phyloP scores from a whole-genome alignment of 768 basidiomycete species.

The Leucocoprinus sp. region DNA sequence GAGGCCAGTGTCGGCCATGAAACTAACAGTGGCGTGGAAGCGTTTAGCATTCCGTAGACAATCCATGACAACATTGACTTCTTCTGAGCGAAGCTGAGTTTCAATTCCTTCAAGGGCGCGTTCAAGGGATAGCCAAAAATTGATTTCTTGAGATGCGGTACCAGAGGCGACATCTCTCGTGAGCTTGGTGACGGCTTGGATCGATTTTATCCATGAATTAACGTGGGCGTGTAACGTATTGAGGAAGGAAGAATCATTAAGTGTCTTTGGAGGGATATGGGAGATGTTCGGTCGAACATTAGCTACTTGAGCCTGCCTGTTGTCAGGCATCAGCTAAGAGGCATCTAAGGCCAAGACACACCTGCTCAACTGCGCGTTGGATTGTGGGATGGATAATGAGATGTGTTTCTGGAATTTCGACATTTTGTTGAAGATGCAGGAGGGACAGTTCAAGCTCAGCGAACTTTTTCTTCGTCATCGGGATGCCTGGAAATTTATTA shows the following conservation, averaged over 20 bases:
- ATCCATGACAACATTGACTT: constrained; percentile 89
- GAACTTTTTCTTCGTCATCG: constrained; percentile 99
- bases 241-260: constrained; percentile 86
- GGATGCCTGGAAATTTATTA: constrained; percentile 49
- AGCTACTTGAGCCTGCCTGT: constrained; percentile 34
- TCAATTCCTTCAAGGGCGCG: constrained; percentile 91
- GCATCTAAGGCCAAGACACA: constrained; percentile 11
- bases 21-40: constrained; percentile 95
- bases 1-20: constrained; percentile 94
- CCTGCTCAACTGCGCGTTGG: constrained; percentile 78
- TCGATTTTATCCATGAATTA: constrained; percentile 97
- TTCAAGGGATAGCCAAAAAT: constrained; percentile 97
- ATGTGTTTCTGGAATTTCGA: constrained; percentile 96
- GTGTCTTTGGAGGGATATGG: constrained; percentile 60
- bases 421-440: constrained; percentile 95
- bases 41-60: constrained; percentile 93
- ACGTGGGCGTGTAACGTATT: constrained; percentile 91
- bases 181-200: constrained; percentile 95
- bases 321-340: not conserved
- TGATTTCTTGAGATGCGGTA: constrained; percentile 97
- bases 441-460: constrained; percentile 94
- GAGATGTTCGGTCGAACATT: constrained; percentile 66
- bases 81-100: constrained; percentile 82
- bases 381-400: constrained; percentile 88
- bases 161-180: constrained; percentile 88